Percentiles rank a stretch among this genome's conserved stretches.
phyloP scores from a whole-genome alignment of 2,329 filamentous ascomycete species.

The Ascochyta rabiei region DNA sequence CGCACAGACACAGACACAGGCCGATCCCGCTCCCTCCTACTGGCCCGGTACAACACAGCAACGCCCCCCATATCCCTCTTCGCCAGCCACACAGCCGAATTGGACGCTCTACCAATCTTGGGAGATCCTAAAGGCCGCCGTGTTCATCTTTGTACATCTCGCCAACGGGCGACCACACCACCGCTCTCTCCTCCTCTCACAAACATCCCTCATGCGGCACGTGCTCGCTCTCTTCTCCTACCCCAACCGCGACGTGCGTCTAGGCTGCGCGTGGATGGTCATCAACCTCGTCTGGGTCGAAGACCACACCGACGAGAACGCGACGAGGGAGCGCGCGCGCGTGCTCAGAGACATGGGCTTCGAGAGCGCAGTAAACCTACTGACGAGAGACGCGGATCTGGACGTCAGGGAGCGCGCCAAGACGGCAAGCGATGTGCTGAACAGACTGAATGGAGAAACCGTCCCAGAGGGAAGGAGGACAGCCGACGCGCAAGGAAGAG shows the following conservation, averaged over 20 bases:
- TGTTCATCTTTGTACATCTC: constrained; percentile 86
- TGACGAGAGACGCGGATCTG: constrained; percentile 72
- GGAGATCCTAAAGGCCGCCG: constrained; percentile 77
- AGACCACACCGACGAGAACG: constrained; percentile 68
- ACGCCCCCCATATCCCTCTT: constrained; percentile 23
- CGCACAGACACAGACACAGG: constrained; percentile 15
- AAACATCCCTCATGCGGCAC: constrained; percentile 75
- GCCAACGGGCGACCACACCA: constrained; percentile 81
- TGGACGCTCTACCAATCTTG: constrained; percentile 41
- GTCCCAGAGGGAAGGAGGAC: background rate
- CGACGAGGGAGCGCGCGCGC: constrained; percentile 68
- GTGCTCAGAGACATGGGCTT: constrained; percentile 77
- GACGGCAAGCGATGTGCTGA: constrained; percentile 70
- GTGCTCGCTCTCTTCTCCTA: constrained; percentile 76
- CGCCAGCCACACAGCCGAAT: constrained; percentile 51
- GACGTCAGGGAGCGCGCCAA: constrained; percentile 87
- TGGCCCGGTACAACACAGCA: constrained; percentile 68
- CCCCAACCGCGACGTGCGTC: constrained; percentile 73
- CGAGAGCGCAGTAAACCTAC: constrained; percentile 65
- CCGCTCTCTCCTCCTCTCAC: constrained; percentile 69
- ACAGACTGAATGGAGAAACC: constrained; percentile 27
- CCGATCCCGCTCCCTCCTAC: constrained; percentile 30
- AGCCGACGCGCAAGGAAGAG: background rate
- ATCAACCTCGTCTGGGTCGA: constrained; percentile 87
- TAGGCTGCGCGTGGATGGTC: constrained; percentile 80